These are phyloP conservation scores for Rhodotorula paludigena DNA, from an alignment of 768 basidiomycete genomes.

Conservation along the genomic window DNA sequence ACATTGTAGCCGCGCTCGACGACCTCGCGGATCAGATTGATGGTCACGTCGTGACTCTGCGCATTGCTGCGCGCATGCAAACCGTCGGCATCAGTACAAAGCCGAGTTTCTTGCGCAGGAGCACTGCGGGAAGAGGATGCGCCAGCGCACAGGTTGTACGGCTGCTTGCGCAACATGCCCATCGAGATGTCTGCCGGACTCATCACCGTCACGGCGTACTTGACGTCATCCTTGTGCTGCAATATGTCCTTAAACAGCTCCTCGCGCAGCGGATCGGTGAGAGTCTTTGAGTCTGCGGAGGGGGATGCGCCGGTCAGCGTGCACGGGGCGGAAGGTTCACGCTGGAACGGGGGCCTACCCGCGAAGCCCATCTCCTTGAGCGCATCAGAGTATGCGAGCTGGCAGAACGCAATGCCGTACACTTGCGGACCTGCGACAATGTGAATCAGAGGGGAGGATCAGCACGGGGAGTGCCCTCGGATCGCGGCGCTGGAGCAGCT, in stretches of 20 bases:
- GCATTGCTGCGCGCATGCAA: slow-evolving; percentile 61
- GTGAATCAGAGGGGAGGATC: not conserved
- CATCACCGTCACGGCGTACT: slow-evolving; percentile 51
- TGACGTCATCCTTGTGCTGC: slow-evolving; percentile 47
- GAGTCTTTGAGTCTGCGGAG: slow-evolving; percentile 77
- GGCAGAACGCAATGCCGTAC: slow-evolving; percentile 92
- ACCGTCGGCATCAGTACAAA: too few species aligned
- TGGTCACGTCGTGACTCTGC: slow-evolving; percentile 82
- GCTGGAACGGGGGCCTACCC: slow-evolving; percentile 54
- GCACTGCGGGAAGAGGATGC: not conserved
- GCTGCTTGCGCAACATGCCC: slow-evolving; percentile 80
- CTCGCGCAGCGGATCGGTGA: slow-evolving; percentile 67
- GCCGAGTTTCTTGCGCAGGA: not conserved
- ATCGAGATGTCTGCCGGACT: slow-evolving; percentile 87
- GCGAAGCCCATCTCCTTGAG: slow-evolving; percentile 83
- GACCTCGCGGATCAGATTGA: slow-evolving; percentile 77
- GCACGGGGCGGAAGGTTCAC: not conserved
- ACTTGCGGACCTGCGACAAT: slow-evolving; percentile 63
- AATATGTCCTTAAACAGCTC: slow-evolving; percentile 63
- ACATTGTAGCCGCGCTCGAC: slow-evolving; percentile 73
- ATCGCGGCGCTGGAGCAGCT: too few species aligned
- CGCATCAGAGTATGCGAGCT: slow-evolving; percentile 64
- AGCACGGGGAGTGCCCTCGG: too few species aligned
- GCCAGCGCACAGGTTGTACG: slow-evolving; percentile 60
- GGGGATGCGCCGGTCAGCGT: not conserved